Evolutionary conservation across 805 yeast genomes (phyloP), one percentile per base, ranked within the genome.

Genomic region (Yamadazyma nakazawae): DNA sequence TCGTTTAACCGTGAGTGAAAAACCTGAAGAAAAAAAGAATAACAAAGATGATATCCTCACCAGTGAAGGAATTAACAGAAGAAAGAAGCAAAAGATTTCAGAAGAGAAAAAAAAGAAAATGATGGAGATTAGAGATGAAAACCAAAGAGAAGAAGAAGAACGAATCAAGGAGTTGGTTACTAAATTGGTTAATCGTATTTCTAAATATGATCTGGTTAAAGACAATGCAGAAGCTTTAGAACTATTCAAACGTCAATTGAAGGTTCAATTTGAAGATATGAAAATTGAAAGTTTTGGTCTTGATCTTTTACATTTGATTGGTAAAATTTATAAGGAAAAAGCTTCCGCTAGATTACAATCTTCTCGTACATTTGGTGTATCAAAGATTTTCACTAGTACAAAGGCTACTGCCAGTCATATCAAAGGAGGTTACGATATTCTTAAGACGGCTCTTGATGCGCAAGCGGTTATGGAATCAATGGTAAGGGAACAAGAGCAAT

Each of bases 251-350:
- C 56, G 57, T 11, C 80, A 81, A 54, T 68, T 87, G 25, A 65
- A 68, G 34, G 69, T 71, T 45, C 94, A 87, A 59, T 79, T 86
- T 37, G 91, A 86, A 54, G 86, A 86, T 51, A 72, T 94, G 61
- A 94, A 94, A 64, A 80, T 89, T 77, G 99, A 94, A 73, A 88
- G 96, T 45, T 94, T 94, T 69, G 99, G 99, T 12, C 67, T 92
- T 42, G 96, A 92, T 66, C 74, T 94, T 42, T 70, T 92, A 53
- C 90, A 85, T 54, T 71, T 92, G 16, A 85, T 94, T 51, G 97
- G 98, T 16, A 78, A 77, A 50, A 79, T 88, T 5, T 94, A 94
- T 66, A 75, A 75, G 46, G 73, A 78, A 31, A 89, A 89, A 59
- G 96, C 95, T 2, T 73, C 79, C 48, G 88, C 86, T 19, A 82